Base-by-base conservation (phyloP, 2,329 filamentous ascomycete species). In the Cryphonectria carpinicola region DNA sequence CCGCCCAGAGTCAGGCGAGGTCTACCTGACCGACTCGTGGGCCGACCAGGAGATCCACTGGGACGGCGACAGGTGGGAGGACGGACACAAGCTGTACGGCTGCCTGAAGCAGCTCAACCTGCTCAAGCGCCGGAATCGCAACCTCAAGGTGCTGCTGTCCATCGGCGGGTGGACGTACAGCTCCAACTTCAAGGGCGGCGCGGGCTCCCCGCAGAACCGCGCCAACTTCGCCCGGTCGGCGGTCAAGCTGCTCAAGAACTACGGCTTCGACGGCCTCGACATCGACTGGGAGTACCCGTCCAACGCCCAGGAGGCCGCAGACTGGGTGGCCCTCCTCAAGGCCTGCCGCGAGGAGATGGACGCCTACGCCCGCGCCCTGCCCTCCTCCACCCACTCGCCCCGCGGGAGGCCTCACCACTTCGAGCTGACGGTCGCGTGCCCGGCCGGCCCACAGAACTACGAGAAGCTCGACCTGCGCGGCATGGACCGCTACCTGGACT, bases 141-240 rank as follows among this genome's bases (percentile, higher is more conserved):
- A 95, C 75, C 85, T 98, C 72, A 97, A 97, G 80, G 84, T 96
- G 4, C 86, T 98, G 17, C 87, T 98, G 5, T 94, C 92, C 68
- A 93, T 98, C 73, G 95, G 95, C 72, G 95, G 95, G 66, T 98
- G 94, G 94, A 97, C 94, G 0, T 97, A 97, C 80, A 93, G 91
- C 73, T 84, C 88, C 79, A 96, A 97, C 82, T 97, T 98, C 81
- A 86, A 88, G n/a, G 83, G 82, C 39, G 92, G 94, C 0, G 91
- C 92, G 0, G 92, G 92, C 58, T 94, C 92, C 0, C 84, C 88
- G 0, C 81, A 87, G 35, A 93, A 94, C 11, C 88, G 94, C 10
- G 83, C 85, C 41, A 86, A 79, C 1, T 98, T 98, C 81, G 95
- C 94, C 11, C 83, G 86, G 66, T 89, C 88, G 39, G 91, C 93